Percentiles rank a stretch among this genome's conserved stretches.
phyloP scores from a whole-genome alignment of 306 rosid species.

The Cucurbita ficifolia region DNA sequence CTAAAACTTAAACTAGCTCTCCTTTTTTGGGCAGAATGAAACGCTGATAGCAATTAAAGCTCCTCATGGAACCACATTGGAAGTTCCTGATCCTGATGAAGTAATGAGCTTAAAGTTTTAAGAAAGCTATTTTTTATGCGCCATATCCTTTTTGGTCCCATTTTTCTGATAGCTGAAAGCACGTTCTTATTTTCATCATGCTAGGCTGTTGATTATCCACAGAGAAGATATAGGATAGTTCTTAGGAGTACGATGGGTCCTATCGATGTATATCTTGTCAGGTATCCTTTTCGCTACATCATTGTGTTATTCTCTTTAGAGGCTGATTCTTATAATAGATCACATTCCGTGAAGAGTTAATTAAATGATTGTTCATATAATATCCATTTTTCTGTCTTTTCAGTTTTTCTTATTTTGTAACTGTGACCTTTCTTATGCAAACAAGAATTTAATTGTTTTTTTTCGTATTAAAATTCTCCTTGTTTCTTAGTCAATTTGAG shows the following conservation, averaged over 20 bases:
- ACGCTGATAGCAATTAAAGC: conserved; percentile 94
- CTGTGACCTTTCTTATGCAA: neutral
- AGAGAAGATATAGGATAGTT: conserved; percentile 81
- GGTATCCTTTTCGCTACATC: conserved; percentile 37
- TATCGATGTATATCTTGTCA: conserved; percentile 92
- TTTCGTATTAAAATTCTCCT: neutral
- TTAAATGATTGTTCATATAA: neutral
- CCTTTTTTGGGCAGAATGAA: conserved; percentile 56
- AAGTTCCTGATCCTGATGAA: conserved; percentile 98
- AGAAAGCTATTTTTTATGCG: neutral
- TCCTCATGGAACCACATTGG: conserved; percentile 97
- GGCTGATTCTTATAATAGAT: neutral
- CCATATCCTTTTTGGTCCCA: neutral
- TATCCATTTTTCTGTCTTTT: neutral
- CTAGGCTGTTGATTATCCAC: conserved; percentile 85
- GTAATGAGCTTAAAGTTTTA: conserved; percentile 20
- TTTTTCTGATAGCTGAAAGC: conserved; percentile 13
- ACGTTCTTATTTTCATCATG: conserved; percentile 24
- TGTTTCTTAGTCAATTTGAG: conserved; percentile 68
- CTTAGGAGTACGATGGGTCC: conserved; percentile 99
- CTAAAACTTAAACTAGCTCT: conserved; percentile 11
- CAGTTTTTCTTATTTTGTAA: neutral
- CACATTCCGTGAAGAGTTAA: neutral
- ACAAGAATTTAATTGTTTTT: neutral
- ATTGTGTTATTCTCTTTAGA: neutral